phyloP scores from a whole-genome alignment of 2,329 filamentous ascomycete genomes.

The Pseudocercospora fijiensis region DNA sequence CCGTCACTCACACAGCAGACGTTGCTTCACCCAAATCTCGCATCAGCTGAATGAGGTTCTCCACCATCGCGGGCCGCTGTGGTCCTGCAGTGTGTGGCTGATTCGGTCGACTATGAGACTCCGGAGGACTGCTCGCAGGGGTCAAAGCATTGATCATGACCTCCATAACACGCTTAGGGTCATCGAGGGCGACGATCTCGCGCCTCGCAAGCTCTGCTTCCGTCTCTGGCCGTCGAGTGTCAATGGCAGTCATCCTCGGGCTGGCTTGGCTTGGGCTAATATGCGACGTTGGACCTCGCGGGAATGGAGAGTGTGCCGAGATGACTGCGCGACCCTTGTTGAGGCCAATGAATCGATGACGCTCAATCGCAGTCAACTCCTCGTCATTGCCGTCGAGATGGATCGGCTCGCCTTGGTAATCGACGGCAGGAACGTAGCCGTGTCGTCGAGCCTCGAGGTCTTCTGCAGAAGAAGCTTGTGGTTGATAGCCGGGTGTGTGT shows the following conservation, averaged over 20 bases:
- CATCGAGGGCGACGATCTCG: slow-evolving; percentile 20
- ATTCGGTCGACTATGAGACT: slow-evolving; percentile 4
- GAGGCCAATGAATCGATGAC: slow-evolving; percentile 25
- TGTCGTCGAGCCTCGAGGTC: slow-evolving; percentile 5
- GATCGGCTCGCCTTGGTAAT: slow-evolving; percentile 22
- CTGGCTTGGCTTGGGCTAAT: slow-evolving; percentile 12
- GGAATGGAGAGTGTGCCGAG: slow-evolving; percentile 19
- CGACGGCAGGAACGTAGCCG: slow-evolving; percentile 10
- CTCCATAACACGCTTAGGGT: slow-evolving; percentile 24
- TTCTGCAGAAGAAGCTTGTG: not conserved
- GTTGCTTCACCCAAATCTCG: slow-evolving; percentile 25
- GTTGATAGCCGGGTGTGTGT: not conserved
- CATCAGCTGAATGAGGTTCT: slow-evolving; percentile 27
- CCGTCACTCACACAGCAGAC: slow-evolving; percentile 15
- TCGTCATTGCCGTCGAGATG: slow-evolving; percentile 25
- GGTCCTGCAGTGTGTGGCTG: slow-evolving; percentile 9
- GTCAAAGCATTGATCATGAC: slow-evolving; percentile 25
- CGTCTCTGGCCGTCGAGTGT: slow-evolving; percentile 16
- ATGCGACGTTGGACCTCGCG: slow-evolving; percentile 12
- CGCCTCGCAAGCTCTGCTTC: slow-evolving; percentile 12
- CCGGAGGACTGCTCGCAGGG: slow-evolving; percentile 20
- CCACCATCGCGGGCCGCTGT: slow-evolving; percentile 26
- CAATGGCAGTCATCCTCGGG: slow-evolving; percentile 6
- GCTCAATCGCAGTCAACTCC: slow-evolving; percentile 18
- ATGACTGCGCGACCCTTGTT: slow-evolving; percentile 26